These are phyloP conservation scores for Aspergillus ostianus DNA, from an alignment of 495 filamentous ascomycete genomes.

Conservation along the genomic window DNA sequence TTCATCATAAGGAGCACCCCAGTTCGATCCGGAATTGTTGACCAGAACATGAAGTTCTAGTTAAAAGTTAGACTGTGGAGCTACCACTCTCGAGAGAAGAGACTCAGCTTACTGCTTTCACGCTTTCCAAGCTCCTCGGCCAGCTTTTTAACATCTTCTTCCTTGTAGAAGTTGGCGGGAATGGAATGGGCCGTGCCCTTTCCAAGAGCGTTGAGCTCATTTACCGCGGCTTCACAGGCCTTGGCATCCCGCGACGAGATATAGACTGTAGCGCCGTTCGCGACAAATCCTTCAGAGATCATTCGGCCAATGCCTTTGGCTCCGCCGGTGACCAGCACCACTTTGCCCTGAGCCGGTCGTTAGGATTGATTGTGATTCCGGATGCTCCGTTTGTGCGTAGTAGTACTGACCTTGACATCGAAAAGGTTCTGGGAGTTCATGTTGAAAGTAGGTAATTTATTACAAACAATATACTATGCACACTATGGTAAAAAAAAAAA, in stretches of 20 bases:
- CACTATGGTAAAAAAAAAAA: too few species aligned
- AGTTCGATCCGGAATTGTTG: conserved; percentile 77
- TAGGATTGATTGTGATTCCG: neutral
- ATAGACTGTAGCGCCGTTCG: conserved; percentile 80
- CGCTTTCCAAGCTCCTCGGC: conserved; percentile 61
- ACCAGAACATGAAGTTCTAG: conserved; percentile 70
- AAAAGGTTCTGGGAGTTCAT: conserved; percentile 60
- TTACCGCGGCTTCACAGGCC: conserved; percentile 56
- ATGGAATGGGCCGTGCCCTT: conserved; percentile 64
- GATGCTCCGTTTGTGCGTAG: neutral
- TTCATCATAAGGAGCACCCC: conserved; percentile 65
- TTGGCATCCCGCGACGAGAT: conserved; percentile 72
- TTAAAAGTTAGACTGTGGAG: neutral
- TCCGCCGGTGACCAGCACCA: conserved; percentile 71
- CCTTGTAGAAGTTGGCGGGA: conserved; percentile 70
- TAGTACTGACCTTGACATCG: conserved; percentile 52
- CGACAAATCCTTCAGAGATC: conserved; percentile 75
- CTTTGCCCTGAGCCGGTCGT: conserved; percentile 56
- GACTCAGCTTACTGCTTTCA: conserved; percentile 54
- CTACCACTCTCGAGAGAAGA: neutral
- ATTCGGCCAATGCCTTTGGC: conserved; percentile 74
- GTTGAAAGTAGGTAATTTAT: conserved; percentile 7
- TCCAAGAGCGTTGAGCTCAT: conserved; percentile 60
- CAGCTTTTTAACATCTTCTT: conserved; percentile 64
- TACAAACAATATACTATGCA: neutral